phyloP scores from a whole-genome alignment of 495 filamentous ascomycete genomes.

The Hyaloscypha variabilis region DNA sequence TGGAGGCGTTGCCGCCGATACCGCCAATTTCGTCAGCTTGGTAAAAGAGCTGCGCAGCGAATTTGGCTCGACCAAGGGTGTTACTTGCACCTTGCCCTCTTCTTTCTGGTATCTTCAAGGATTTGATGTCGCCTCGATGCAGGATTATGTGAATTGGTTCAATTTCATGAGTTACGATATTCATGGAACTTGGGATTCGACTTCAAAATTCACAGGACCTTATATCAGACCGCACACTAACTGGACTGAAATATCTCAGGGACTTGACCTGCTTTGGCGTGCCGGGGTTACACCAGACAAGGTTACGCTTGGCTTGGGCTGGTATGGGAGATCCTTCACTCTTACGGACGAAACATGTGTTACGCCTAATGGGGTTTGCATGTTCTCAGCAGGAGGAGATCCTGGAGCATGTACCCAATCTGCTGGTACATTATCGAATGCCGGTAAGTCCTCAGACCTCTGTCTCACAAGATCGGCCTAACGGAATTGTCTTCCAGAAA shows the following conservation, averaged over 20 bases:
- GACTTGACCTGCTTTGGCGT: constrained; percentile 53
- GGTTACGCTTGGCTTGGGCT: constrained; percentile 15
- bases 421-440: constrained; percentile 13
- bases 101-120: constrained; percentile 49
- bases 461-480: background rate
- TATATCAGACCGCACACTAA: constrained; percentile 30
- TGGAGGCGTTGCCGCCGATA: constrained; percentile 44
- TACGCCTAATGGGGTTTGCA: constrained; percentile 15
- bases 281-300: constrained; percentile 39
- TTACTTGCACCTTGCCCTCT: constrained; percentile 6
- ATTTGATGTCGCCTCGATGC: constrained; percentile 46
- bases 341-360: constrained; percentile 12
- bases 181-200: constrained; percentile 40
- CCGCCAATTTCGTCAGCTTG: constrained; percentile 44
- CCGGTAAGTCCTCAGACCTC: constrained; percentile 3
- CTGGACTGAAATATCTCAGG: constrained; percentile 47
- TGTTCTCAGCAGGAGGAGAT: constrained; percentile 12
- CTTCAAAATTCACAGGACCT: constrained; percentile 35
- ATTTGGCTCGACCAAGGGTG: constrained; percentile 6
- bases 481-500: background rate
- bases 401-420: constrained; percentile 2
- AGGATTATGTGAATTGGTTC: constrained; percentile 46
- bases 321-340: constrained; percentile 20
- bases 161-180: constrained; percentile 62
- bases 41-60: constrained; percentile 29